Conservation (phyloP, 169 alveolate genomes). For the Neospora caninum region DNA sequence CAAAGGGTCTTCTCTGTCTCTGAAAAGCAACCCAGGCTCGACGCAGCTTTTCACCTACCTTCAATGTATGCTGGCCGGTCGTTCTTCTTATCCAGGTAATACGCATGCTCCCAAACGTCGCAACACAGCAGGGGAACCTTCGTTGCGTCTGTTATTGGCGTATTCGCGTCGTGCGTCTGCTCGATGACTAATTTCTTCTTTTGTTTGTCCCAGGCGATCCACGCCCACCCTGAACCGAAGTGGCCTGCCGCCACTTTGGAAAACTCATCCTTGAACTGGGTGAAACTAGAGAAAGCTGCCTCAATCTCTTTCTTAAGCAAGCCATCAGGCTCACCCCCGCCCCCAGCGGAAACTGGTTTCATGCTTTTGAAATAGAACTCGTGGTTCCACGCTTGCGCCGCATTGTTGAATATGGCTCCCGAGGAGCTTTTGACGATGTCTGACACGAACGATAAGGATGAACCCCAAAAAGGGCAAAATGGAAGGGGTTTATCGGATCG, state of each 20-base stretch:
- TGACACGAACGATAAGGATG: background rate
- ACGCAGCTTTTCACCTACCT: constrained; percentile 28
- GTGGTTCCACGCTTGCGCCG: constrained; percentile 94
- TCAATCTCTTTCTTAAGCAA: constrained; percentile 82
- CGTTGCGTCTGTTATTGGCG: constrained; percentile 58
- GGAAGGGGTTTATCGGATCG: too few species aligned
- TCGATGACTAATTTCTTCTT: constrained; percentile 88
- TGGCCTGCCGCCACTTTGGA: constrained; percentile 85
- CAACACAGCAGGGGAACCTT: constrained; percentile 82
- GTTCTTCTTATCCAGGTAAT: constrained; percentile 87
- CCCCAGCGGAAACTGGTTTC: constrained; percentile 83
- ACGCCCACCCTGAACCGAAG: constrained; percentile 99
- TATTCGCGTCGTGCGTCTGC: constrained; percentile 68
- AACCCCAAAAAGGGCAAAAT: background rate
- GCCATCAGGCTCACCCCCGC: constrained; percentile 91
- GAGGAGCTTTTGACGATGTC: constrained; percentile 16
- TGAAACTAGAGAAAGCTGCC: constrained; percentile 88
- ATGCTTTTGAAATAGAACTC: constrained; percentile 93
- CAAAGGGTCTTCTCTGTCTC: background rate
- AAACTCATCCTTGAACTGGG: constrained; percentile 84
- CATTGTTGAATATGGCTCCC: constrained; percentile 76
- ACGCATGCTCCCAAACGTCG: constrained; percentile 96
- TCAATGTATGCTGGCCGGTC: constrained; percentile 77
- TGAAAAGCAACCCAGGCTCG: too few species aligned
- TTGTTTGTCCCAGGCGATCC: constrained; percentile 91